These are phyloP conservation scores for Nymphaea colorata DNA, from an alignment of 164 flowering plant species.

Conservation along the genomic window DNA sequence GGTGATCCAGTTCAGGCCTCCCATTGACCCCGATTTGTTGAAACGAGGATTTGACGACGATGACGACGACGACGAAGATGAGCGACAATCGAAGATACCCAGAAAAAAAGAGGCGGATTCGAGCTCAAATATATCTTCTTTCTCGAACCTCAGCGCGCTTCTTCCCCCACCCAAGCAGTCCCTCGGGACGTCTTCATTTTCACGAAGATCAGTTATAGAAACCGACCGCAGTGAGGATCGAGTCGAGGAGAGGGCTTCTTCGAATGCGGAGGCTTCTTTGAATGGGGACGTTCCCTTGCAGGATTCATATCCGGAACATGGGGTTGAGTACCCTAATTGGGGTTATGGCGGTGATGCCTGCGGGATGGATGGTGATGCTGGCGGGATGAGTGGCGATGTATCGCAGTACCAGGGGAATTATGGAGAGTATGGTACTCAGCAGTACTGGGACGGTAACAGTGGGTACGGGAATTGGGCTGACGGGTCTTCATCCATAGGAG, in stretches of 20 bases:
- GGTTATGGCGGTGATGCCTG: not conserved
- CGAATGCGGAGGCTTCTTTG: not conserved
- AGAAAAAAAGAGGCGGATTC: constrained; percentile 10
- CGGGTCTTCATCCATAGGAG: constrained; percentile 13
- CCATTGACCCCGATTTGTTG: constrained; percentile 6
- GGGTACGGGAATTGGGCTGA: constrained; percentile 27
- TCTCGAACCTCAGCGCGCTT: constrained; percentile 9
- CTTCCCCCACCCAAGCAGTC: constrained; percentile 73
- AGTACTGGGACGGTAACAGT: constrained; percentile 17
- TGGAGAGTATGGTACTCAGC: constrained; percentile 12
- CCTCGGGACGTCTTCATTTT: constrained; percentile 30
- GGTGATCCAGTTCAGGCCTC: constrained; percentile 63
- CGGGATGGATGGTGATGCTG: too few relatives aligned
- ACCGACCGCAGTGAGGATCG: constrained; percentile 7
- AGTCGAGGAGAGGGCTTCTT: not conserved
- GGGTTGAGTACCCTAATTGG: constrained; percentile 1
- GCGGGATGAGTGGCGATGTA: not conserved
- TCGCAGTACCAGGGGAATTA: constrained; percentile 1
- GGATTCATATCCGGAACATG: not conserved
- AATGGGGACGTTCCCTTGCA: not conserved
- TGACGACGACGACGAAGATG: constrained; percentile 19
- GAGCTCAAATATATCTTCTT: constrained; percentile 27
- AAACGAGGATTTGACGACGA: constrained; percentile 26
- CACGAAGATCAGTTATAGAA: constrained; percentile 52
- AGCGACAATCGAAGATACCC: constrained; percentile 1